Evolutionary conservation across 2,329 filamentous ascomycete genomes (phyloP).

Genomic region (Stromatinia cepivora): DNA sequence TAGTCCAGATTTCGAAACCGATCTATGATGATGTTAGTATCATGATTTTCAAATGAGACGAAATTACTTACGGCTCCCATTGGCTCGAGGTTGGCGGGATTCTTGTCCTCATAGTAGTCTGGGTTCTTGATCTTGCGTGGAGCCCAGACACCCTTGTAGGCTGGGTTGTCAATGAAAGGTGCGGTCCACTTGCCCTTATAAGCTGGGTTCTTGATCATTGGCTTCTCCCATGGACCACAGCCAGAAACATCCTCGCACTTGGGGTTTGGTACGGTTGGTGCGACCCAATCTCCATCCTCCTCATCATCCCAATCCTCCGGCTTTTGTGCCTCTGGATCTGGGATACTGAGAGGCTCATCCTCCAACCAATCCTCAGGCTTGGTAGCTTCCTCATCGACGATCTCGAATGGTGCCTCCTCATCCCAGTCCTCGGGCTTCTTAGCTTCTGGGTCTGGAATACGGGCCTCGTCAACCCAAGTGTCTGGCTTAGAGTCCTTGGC

Average conservation of each 20-base stretch:
- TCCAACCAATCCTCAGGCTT: conserved; percentile 97
- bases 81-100: conserved; percentile 92
- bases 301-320: conserved; percentile 99
- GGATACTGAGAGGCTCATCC: conserved; percentile 76
- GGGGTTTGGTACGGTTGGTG: conserved; percentile 89
- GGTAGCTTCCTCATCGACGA: conserved; percentile 87
- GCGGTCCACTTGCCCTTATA: conserved; percentile 99
- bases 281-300: conserved; percentile 92
- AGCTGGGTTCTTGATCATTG: conserved; percentile 82
- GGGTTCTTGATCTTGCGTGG: conserved; percentile 98
- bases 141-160: conserved; percentile 94
- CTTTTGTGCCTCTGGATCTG: conserved; percentile 95
- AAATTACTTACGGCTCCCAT: conserved; percentile 82
- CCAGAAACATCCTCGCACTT: conserved; percentile 93
- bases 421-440: conserved; percentile 99
- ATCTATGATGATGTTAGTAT: conserved; percentile 56
- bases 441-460: conserved; percentile 88
- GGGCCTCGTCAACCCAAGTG: conserved; percentile 91
- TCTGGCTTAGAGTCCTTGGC: conserved; percentile 90
- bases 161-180: conserved; percentile 92
- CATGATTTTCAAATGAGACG: conserved; percentile 24
- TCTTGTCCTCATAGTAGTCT: conserved; percentile 95
- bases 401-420: conserved; percentile 95
- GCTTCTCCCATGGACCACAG: conserved; percentile 89
- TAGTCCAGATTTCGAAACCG: conserved; percentile 99